Evolutionary conservation across 116 monocot species (phyloP).

Genomic region (Papilionanthe hybrid): DNA sequence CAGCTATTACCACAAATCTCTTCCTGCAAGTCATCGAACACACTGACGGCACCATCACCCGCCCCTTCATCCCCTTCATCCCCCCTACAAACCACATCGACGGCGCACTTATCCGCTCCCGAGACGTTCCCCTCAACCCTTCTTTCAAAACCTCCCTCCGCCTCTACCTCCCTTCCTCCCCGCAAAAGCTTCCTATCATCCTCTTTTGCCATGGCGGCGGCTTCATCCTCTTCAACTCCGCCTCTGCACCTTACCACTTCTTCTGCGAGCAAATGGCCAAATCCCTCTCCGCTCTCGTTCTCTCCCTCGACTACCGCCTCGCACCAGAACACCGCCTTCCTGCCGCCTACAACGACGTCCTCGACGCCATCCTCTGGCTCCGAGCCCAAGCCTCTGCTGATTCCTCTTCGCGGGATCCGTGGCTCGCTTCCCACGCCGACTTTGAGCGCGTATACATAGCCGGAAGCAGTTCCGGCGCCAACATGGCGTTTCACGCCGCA

Average conservation of each 20-base stretch:
- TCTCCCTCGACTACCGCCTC: slow-evolving; percentile 13
- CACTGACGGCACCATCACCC: slow-evolving; percentile 1
- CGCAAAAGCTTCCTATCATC: not conserved
- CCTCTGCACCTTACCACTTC: not conserved
- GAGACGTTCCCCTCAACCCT: not conserved
- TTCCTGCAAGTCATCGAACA: slow-evolving; percentile 9
- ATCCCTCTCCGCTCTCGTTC: slow-evolving; percentile 2
- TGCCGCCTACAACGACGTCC: slow-evolving; percentile 3
- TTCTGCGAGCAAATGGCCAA: slow-evolving; percentile 5
- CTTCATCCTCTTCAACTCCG: slow-evolving; percentile 3
- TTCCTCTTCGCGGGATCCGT: not conserved
- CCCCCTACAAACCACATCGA: not conserved
- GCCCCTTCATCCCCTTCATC: not conserved
- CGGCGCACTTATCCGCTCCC: not conserved
- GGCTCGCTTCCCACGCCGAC: slow-evolving; percentile 23
- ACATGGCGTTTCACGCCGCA: slow-evolving; percentile 31
- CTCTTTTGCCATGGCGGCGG: slow-evolving; percentile 9
- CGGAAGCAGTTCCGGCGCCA: slow-evolving; percentile 51
- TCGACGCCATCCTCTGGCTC: not conserved
- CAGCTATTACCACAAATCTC: not conserved
- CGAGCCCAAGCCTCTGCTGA: not conserved
- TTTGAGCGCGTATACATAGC: slow-evolving; percentile 34
- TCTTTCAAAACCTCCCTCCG: slow-evolving; percentile 3
- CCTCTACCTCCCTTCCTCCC: not conserved
- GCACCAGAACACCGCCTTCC: slow-evolving; percentile 8